Percentiles rank a stretch among this genome's conserved stretches.
These are phyloP conservation scores for Citrullus colocynthis DNA, from an alignment of 306 rosid genomes.

Conservation along the genomic window DNA sequence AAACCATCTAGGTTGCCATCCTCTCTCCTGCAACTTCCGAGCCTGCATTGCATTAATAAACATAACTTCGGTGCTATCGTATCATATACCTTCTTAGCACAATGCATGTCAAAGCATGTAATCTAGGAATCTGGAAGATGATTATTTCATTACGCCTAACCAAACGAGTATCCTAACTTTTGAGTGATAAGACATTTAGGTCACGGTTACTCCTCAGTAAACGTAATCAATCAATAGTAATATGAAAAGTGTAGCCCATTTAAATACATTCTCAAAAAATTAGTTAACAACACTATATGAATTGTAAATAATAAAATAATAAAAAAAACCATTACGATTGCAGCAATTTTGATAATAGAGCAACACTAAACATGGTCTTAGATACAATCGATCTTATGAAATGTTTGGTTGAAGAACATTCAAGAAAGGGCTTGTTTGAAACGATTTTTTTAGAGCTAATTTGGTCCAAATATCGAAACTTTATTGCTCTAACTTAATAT, in stretches of 20 bases:
- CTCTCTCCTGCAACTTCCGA: conserved; percentile 91
- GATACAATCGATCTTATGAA: background rate
- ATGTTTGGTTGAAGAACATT: background rate
- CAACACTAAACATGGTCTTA: no score
- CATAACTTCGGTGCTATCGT: background rate
- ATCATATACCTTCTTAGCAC: background rate
- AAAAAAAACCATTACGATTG: no score
- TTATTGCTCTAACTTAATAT: background rate
- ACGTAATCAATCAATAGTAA: no score
- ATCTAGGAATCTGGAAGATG: background rate
- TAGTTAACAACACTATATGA: no score
- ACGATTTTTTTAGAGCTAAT: no score
- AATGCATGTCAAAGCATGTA: background rate
- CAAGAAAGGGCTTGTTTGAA: background rate
- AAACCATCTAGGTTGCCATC: conserved; percentile 99
- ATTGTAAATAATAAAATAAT: no score
- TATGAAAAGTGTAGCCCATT: no score
- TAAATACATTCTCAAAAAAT: no score
- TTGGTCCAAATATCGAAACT: background rate
- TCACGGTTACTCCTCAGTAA: no score
- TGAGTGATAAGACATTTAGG: background rate
- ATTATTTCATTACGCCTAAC: background rate
- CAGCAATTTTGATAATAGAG: no score
- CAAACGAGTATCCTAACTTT: background rate
- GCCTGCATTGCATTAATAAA: conserved; percentile 40